Base-by-base conservation (phyloP, 176 grass and related monocot species). In the Panicum miliaceum region DNA sequence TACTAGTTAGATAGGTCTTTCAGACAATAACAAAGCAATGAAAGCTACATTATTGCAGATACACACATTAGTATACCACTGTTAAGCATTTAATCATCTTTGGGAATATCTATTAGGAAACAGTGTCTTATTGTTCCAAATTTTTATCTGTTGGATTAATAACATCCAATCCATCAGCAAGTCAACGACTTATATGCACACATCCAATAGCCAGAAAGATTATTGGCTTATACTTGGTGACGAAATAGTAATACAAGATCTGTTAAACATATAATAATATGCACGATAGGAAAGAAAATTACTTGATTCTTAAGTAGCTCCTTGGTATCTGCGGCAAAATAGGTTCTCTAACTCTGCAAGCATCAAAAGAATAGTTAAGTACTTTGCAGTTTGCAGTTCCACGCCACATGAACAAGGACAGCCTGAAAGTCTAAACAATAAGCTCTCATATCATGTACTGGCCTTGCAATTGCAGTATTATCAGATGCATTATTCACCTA, bases 301-400 rank as follows among this genome's bases (percentile, higher is more conserved):
- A 98, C 96, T 93, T 98, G 89, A 98, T 95, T 93, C 96, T 92
- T 82, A 98, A 58, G 87, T 98, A 98, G 89, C 81, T 94, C 86
- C 84, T 96, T 73, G 86, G 85, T 84, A 95, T 95, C 89, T 98
- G 91, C 81, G 96, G 96, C 56, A 98, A 88, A 95, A 95, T 80
- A 68, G 89, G 88, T 60, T 90, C 93, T 81, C 83, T 89, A 70
- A 36, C 25, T 83, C 96, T 98, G 87, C 86, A 93, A 83, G 22
- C 27, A 94, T 61, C 56, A 86, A 26, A 86, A 42, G 38, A 72
- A 35, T 23, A 25, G 11, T 41, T 47, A 81, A 63, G 64, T 71
- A 86, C 53, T 27, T 20, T 26, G 46, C 22, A 70, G 58, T 27
- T 20, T 26, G 46, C 22, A 70, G 58, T 58, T 63, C 10, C 35